Evolutionary conservation across 495 filamentous ascomycete species (phyloP).

Genomic region (Talaromyces nanjingensis): DNA sequence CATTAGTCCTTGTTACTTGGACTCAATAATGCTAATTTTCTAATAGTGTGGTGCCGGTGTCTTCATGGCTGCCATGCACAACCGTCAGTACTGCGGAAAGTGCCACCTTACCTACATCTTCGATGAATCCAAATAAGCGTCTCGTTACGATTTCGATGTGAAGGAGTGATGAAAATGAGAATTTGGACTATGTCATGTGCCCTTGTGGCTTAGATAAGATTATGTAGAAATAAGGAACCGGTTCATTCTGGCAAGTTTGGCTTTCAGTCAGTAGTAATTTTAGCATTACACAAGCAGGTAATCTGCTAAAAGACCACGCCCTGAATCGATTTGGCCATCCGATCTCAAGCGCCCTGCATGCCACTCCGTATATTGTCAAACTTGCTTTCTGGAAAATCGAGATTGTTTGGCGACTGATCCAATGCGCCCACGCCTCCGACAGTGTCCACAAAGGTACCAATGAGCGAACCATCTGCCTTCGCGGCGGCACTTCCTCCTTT

Average conservation of each 20-base stretch:
- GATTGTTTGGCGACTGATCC: constrained; percentile 57
- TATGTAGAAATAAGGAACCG: constrained; percentile 7
- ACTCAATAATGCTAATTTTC: constrained; percentile 19
- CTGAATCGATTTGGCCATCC: background rate
- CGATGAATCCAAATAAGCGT: constrained; percentile 65
- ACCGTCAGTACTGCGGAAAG: constrained; percentile 98
- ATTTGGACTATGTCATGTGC: constrained; percentile 20
- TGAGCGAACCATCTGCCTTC: constrained; percentile 50
- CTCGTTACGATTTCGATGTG: constrained; percentile 17
- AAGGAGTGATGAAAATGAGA: constrained; percentile 12
- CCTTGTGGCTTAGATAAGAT: constrained; percentile 12
- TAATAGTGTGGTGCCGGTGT: constrained; percentile 92
- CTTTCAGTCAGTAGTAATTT: background rate
- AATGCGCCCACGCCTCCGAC: constrained; percentile 43
- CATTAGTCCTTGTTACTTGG: background rate
- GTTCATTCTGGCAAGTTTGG: background rate
- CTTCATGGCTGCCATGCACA: constrained; percentile 99
- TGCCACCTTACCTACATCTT: constrained; percentile 99
- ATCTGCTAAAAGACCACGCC: background rate
- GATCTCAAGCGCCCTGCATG: constrained; percentile 7
- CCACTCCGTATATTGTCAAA: constrained; percentile 69
- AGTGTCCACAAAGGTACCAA: constrained; percentile 48
- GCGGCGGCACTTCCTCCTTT: constrained; percentile 38
- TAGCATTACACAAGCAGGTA: background rate
- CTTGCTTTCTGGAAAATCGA: constrained; percentile 66